A percentile compares a stretch with the other conserved stretches of the same genome.
Conservation (phyloP, 1,139 yeast genomes). For the Suhomyces anneliseae region DNA sequence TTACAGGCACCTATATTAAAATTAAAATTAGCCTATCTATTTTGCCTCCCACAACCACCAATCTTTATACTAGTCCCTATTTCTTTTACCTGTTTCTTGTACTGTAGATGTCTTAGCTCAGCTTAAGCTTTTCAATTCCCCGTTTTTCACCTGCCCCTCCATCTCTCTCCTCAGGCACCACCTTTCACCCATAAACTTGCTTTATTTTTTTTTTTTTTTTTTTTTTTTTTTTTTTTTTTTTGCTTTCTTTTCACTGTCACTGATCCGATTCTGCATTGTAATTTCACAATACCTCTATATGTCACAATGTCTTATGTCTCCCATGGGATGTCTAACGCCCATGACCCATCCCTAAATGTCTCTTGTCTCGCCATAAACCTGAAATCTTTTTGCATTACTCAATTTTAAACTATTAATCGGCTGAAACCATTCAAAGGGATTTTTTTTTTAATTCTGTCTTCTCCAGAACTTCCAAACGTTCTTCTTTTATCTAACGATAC, state of each 20-base stretch:
- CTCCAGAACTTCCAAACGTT: neutral
- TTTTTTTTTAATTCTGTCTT: neutral
- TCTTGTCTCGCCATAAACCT: conserved; percentile 1
- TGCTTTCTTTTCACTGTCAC: neutral
- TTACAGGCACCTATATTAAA: too few relatives aligned
- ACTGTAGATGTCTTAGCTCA: too few relatives aligned
- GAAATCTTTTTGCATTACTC: conserved; percentile 1
- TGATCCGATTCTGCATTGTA: neutral
- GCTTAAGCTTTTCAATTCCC: too few relatives aligned
- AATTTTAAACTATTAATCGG: neutral
- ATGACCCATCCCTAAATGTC: conserved; percentile 7
- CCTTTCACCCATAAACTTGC: neutral
- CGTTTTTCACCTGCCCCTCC: too few relatives aligned
- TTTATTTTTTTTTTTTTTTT: too few relatives aligned
- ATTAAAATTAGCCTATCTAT: too few relatives aligned
- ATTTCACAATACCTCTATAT: neutral
- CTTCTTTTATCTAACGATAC: neutral
- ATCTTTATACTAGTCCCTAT: too few relatives aligned
- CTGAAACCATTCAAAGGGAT: neutral
- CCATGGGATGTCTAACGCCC: conserved; percentile 5
- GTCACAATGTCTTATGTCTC: conserved; percentile 3
- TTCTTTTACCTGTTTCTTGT: too few relatives aligned
- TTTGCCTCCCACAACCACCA: too few relatives aligned
- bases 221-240: too few relatives aligned
- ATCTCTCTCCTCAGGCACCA: too few relatives aligned